A percentile compares a stretch with the other conserved stretches of the same genome.
These are phyloP conservation scores for Alloteropsis angusta DNA, from an alignment of 202 grass and related monocot genomes.

Conservation along the genomic window DNA sequence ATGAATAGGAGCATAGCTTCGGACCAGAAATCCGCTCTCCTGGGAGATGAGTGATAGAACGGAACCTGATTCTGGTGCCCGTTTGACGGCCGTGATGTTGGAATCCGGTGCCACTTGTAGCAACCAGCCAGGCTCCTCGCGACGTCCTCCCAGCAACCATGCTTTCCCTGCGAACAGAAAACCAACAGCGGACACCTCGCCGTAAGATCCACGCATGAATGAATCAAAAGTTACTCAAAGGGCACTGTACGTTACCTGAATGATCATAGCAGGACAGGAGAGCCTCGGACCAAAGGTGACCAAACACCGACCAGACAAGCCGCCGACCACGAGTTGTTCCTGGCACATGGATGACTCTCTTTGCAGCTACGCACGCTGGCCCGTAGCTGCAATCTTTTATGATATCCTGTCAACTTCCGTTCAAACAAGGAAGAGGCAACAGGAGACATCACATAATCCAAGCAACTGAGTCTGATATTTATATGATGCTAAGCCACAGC, in stretches of 20 bases:
- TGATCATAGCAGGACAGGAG: background rate
- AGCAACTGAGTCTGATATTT: background rate
- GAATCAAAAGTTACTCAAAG: background rate
- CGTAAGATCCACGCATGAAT: background rate
- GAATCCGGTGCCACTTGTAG: background rate
- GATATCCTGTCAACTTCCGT: background rate
- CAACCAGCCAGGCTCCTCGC: background rate
- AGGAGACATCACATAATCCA: slow-evolving; percentile 2
- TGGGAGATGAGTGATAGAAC: too few relatives aligned
- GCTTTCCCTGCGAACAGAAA: background rate
- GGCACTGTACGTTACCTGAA: background rate
- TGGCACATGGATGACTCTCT: background rate
- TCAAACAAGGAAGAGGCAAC: background rate
- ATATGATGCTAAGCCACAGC: background rate
- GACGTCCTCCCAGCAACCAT: background rate
- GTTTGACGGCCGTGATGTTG: background rate
- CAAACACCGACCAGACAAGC: slow-evolving; percentile 15
- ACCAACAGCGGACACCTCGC: background rate
- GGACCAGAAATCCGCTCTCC: too few relatives aligned
- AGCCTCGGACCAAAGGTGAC: background rate
- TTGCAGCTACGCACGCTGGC: background rate
- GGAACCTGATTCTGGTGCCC: background rate
- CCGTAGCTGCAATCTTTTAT: background rate
- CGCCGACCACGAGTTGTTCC: slow-evolving; percentile 1
- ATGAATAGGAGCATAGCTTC: too few relatives aligned